phyloP scores from a whole-genome alignment of 257 asterid species.

The Solanum sitiens region DNA sequence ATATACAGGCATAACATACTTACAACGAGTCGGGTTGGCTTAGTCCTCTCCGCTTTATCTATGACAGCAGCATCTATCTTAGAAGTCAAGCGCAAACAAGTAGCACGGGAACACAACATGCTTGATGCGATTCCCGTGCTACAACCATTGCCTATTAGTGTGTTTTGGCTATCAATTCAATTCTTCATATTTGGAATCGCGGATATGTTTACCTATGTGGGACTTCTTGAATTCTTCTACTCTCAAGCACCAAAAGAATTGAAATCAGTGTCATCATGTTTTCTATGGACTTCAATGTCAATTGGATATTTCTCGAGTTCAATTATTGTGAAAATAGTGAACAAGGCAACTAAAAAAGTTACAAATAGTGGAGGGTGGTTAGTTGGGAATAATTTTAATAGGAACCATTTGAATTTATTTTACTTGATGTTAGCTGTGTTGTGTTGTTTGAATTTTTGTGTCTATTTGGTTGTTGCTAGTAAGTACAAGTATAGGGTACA shows the following conservation, averaged over 20 bases:
- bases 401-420: constrained; percentile 52
- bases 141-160: constrained; percentile 63
- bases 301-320: constrained; percentile 61
- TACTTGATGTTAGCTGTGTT: constrained; percentile 45
- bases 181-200: constrained; percentile 75
- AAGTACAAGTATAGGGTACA: constrained; percentile 55
- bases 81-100: constrained; percentile 50
- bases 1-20: constrained; percentile 57
- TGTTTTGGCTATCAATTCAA: constrained; percentile 72
- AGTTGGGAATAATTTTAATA: constrained; percentile 58
- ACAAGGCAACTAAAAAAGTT: constrained; percentile 28
- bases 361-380: constrained; percentile 63
- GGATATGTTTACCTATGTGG: constrained; percentile 71
- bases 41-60: constrained; percentile 51
- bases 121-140: constrained; percentile 42
- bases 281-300: constrained; percentile 71
- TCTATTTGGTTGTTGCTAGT: constrained; percentile 45
- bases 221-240: constrained; percentile 67
- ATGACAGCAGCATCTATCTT: constrained; percentile 54
- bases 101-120: constrained; percentile 38
- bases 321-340: constrained; percentile 54
- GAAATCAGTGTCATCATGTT: constrained; percentile 60
- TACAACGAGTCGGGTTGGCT: constrained; percentile 74
- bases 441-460: constrained; percentile 37
- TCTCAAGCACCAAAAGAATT: constrained; percentile 53